Evolutionary conservation across 176 grass and related monocot genomes (phyloP), one percentile per base, ranked within the genome.

Genomic region (Zoysia pacifica): DNA sequence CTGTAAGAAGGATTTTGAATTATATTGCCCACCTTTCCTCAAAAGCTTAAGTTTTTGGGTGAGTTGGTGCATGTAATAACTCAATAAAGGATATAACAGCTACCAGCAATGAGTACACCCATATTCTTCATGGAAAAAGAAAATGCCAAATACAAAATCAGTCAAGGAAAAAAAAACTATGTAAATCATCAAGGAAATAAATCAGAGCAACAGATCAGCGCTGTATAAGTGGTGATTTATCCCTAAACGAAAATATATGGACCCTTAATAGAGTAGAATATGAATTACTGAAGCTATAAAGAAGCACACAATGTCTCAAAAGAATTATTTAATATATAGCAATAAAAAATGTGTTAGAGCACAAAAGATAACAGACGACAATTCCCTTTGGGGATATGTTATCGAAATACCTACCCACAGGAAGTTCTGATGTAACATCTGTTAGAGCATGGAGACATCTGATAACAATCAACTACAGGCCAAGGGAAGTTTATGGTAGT

Each of bases 401-500:
- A 38, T 39, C 62, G 39, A 64, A 64, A 39, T 11, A 39, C 62
- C 39, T 11, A 39, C 62, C 36, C 36, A 39, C 1, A 39, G 4
- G 62, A 64, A 39, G 62, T 65, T 65, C 4, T 39, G 9, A 65
- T 65, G 15, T 40, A 15, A 62, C 6, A 37, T 14, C 35, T 62
- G 59, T 62, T 62, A 64, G 62, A 40, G 62, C 36, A 65, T 12
- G 4, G 38, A 63, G 37, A 63, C 4, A 40, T 39, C 46, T 20
- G 50, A 71, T 70, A 43, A 65, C 4, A 66, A 52, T 50, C 39
- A 20, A 62, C 15, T 11, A 78, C 16, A 78, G 47, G 36, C 48
- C 58, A 66, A 3, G 36, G 37, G 6, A 81, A 81, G 8, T 61
- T 52, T 52, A 18, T 50, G 77, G 83, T 79, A 83, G 41, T 67